Conservation (phyloP, 2,329 filamentous ascomycete species). For the Monilinia fructigena region DNA sequence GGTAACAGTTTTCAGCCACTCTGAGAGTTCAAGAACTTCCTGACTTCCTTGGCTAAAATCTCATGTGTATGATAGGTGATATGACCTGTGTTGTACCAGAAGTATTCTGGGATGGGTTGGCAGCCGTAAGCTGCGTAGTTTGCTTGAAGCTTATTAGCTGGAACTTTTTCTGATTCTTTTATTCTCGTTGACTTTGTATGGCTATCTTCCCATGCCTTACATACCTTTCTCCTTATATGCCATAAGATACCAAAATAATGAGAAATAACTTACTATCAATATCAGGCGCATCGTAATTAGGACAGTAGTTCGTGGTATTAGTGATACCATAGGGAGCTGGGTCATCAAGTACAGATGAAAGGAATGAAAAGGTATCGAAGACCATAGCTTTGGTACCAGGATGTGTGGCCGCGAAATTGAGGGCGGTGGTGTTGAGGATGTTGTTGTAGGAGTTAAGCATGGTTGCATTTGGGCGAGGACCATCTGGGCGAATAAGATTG, state of each 20-base stretch:
- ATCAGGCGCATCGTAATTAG: conserved; percentile 48
- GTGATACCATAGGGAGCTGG: conserved; percentile 45
- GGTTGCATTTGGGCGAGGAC: conserved; percentile 46
- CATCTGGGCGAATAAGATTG: conserved; percentile 38
- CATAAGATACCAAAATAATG: background rate
- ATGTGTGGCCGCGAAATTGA: conserved; percentile 32
- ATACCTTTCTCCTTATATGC: background rate
- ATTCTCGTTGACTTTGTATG: background rate
- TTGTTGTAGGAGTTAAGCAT: conserved; percentile 49
- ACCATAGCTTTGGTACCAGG: conserved; percentile 43
- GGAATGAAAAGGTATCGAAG: conserved; percentile 46
- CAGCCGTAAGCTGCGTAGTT: conserved; percentile 49
- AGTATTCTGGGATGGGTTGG: conserved; percentile 45
- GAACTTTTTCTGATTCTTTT: background rate
- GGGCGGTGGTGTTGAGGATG: conserved; percentile 37
- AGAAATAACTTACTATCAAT: conserved; percentile 36
- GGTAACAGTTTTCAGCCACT: background rate
- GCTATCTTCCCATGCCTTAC: background rate
- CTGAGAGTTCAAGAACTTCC: conserved; percentile 28
- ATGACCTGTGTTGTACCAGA: conserved; percentile 51
- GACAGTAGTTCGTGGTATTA: conserved; percentile 48
- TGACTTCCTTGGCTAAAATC: conserved; percentile 40
- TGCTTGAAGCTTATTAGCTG: conserved; percentile 4
- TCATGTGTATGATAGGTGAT: conserved; percentile 46
- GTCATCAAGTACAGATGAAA: conserved; percentile 46